Base-by-base conservation (phyloP, 768 basidiomycete genomes). In the Asterophora parasitica region DNA sequence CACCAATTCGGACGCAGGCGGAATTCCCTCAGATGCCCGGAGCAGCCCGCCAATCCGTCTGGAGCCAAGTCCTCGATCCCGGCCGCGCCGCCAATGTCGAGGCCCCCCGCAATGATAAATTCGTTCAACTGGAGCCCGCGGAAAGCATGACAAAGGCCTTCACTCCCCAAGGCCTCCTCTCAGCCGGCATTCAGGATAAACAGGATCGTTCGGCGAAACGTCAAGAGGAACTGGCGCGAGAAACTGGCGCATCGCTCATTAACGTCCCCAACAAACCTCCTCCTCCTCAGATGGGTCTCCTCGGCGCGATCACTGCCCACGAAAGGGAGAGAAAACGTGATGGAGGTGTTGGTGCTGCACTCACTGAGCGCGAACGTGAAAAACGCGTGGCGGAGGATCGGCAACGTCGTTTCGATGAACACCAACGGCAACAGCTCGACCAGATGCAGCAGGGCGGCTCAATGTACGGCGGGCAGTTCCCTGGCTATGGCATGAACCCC, bases 231-330 rank as follows among this genome's bases (percentile, higher is more conserved):
- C 68, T 90, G 9, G 96, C 96, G 8, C 77, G 94, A 30, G 94
- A 96, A 68, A 83, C 77, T 6, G 96, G 96, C 23, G 88, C 82
- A 12, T 92, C 92, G 4, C 77, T 98, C 44, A 84, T 98, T 71
- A 94, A 95, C 63, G 91, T 99, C n/a, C 92, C 91, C 4, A 82
- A 84, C 60, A 95, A 95, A 62, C 92, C 94, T 0, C 92, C 91
- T 0, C 90, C 92, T 2, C 94, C 96, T 7, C 92, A 95, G 67
- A 91, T 88, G 35, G 96, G 96, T 32, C 77, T 98, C 35, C 82
- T 99, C 41, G 96, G 96, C 13, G 95, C 95, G 2, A 92, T 98
- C 58, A 92, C 92, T 35, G 90, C 88, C 7, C 92, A 96, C 63
- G 92, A 99, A 66, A 79, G 91, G 44, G 95, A 98, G 48, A 77